Evolutionary conservation across 306 rosid species (phyloP).

Genomic region (Pyrus bretschneideri): DNA sequence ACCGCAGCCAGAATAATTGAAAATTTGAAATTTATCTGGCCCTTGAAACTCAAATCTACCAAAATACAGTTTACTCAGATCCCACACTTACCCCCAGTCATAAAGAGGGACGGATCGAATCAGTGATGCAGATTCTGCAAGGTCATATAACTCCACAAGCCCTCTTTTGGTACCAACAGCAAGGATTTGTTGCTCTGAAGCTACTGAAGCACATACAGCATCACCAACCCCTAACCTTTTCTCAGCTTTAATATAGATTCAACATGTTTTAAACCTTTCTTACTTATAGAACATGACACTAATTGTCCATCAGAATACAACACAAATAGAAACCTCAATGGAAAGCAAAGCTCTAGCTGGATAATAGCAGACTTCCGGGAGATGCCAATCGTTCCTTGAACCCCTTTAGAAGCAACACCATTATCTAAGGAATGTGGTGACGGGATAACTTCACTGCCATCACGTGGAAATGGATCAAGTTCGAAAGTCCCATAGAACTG

Average conservation of each 20-base stretch:
- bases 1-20: neutral
- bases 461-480: slow-evolving; percentile 46
- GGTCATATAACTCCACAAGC: slow-evolving; percentile 76
- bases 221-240: slow-evolving; percentile 61
- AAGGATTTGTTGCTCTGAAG: slow-evolving; percentile 80
- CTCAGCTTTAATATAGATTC: slow-evolving; percentile 70
- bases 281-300: slow-evolving; percentile 77
- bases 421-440: slow-evolving; percentile 49
- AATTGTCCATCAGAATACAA: slow-evolving; percentile 82
- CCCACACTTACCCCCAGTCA: slow-evolving; percentile 91
- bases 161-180: slow-evolving; percentile 97
- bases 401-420: slow-evolving; percentile 52
- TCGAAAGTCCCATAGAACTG: slow-evolving; percentile 86
- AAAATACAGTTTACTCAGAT: slow-evolving; percentile 15
- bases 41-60: slow-evolving; percentile 7
- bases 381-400: slow-evolving; percentile 30
- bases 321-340: slow-evolving; percentile 72
- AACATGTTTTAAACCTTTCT: slow-evolving; percentile 81
- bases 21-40: neutral
- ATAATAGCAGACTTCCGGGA: slow-evolving; percentile 51
- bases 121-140: slow-evolving; percentile 62
- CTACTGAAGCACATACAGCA: slow-evolving; percentile 80
- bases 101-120: slow-evolving; percentile 70
- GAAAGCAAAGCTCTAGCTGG: slow-evolving; percentile 75
- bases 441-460: slow-evolving; percentile 36